Percentiles rank a stretch among this genome's conserved stretches.
Conservation (phyloP, 2,329 filamentous ascomycete genomes). For the Fusarium caatingaense region DNA sequence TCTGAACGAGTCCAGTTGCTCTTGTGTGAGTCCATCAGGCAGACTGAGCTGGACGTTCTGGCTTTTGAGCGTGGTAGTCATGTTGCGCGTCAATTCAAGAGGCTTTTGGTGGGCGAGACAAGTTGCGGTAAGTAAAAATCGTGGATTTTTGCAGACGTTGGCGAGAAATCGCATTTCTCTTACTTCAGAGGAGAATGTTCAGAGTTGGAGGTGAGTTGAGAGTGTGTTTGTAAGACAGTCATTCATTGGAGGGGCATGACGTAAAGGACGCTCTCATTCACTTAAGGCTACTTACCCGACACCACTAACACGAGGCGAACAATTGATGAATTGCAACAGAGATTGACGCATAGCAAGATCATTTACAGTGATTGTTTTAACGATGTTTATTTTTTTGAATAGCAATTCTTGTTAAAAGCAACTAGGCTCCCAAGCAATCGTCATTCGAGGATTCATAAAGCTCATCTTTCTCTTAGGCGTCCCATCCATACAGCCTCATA, state of each 20-base stretch:
- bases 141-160: constrained; percentile 7
- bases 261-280: constrained; percentile 7
- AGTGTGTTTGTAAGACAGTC: neutral
- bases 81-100: constrained; percentile 16
- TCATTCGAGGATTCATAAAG: neutral
- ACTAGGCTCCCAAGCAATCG: neutral
- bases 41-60: constrained; percentile 57
- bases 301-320: neutral
- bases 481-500: neutral
- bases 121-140: constrained; percentile 2
- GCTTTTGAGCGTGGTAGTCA: constrained; percentile 40
- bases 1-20: constrained; percentile 59
- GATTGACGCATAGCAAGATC: neutral
- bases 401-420: neutral
- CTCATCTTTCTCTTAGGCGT: neutral
- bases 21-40: constrained; percentile 57
- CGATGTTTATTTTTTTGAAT: rapidly evolving
- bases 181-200: neutral
- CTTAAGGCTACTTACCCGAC: neutral
- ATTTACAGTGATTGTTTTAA: rapidly evolving
- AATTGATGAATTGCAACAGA: neutral
- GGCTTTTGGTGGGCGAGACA: constrained; percentile 3
- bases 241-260: constrained; percentile 8
- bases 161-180: constrained; percentile 29
- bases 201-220: neutral